Evolutionary conservation across 345 rosid species (phyloP).

Genomic region (Camelina neglecta): DNA sequence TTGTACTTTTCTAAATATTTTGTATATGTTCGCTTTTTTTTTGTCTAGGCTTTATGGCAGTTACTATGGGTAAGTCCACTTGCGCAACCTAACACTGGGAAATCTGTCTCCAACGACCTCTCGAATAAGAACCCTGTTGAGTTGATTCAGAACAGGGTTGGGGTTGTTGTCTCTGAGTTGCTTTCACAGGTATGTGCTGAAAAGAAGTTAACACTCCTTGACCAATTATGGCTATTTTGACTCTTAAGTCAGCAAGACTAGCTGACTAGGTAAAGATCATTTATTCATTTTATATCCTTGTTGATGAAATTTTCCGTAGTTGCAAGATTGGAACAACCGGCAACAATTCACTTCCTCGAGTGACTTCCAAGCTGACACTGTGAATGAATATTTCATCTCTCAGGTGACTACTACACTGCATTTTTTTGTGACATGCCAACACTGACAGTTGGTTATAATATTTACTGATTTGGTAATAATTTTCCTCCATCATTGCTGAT

Average conservation of each 20-base stretch:
- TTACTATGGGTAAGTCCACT: conserved; percentile 84
- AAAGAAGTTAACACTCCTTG: conserved; percentile 14
- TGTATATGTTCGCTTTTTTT: conserved; percentile 1
- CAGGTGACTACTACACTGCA: conserved; percentile 66
- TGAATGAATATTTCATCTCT: conserved; percentile 84
- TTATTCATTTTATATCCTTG: conserved; percentile 30
- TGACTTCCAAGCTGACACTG: conserved; percentile 93
- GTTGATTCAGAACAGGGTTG: conserved; percentile 69
- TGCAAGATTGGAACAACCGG: conserved; percentile 98
- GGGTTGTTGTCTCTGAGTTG: conserved; percentile 79
- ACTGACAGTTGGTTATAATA: neutral
- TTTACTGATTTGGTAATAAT: neutral
- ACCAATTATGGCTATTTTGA: conserved; percentile 11
- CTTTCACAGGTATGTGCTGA: conserved; percentile 80
- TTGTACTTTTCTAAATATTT: neutral
- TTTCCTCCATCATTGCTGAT: conserved; percentile 32
- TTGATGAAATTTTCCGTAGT: conserved; percentile 50
- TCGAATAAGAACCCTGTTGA: conserved; percentile 64
- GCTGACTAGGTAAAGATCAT: conserved; percentile 28
- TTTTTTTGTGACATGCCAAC: conserved; percentile 33
- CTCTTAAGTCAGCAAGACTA: conserved; percentile 15
- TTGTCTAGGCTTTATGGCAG: conserved; percentile 90
- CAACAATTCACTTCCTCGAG: conserved; percentile 74
- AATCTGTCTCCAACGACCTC: conserved; percentile 47
- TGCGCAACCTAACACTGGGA: conserved; percentile 54